These are phyloP conservation scores for Polytrichum formosum DNA, from an alignment of 225 moss, liverwort and hornwort genomes.

Conservation along the genomic window DNA sequence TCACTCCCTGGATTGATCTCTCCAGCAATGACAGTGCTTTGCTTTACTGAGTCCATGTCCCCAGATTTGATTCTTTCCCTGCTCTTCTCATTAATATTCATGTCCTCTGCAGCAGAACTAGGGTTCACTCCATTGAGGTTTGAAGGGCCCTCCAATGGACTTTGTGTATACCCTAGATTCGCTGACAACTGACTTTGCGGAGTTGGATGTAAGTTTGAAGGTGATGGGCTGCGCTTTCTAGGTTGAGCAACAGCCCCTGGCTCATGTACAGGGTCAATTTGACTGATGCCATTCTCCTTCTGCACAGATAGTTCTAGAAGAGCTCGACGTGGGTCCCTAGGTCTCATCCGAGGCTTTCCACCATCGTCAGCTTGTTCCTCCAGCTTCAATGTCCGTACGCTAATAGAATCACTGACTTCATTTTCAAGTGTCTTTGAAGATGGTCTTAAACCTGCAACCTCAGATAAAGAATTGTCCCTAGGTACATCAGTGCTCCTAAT, in stretches of 20 bases:
- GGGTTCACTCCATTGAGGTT: constrained; percentile 27
- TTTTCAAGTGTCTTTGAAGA: constrained; percentile 17
- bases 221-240: constrained; percentile 25
- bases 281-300: constrained; percentile 21
- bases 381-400: constrained; percentile 19
- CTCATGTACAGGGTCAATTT: constrained; percentile 27
- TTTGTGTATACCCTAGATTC: too few species aligned
- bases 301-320: constrained; percentile 54
- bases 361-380: constrained; percentile 40
- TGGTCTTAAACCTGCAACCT: constrained; percentile 14
- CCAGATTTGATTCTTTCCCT: constrained; percentile 15
- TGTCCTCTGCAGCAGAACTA: constrained; percentile 19
- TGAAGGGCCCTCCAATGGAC: not conserved
- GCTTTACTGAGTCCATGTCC: constrained; percentile 11
- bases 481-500: constrained; percentile 16
- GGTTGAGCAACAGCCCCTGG: constrained; percentile 30
- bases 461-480: constrained; percentile 18
- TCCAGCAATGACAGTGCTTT: constrained; percentile 19
- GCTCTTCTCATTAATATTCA: constrained; percentile 15
- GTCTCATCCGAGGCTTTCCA: constrained; percentile 72
- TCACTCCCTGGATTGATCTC: constrained; percentile 17
- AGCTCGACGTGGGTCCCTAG: constrained; percentile 82
- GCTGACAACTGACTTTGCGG: constrained; percentile 8
- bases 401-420: constrained; percentile 17
- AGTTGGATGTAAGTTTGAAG: constrained; percentile 16